Conservation (phyloP, 345 rosid species). For the Eucalyptus erythrocorys region DNA sequence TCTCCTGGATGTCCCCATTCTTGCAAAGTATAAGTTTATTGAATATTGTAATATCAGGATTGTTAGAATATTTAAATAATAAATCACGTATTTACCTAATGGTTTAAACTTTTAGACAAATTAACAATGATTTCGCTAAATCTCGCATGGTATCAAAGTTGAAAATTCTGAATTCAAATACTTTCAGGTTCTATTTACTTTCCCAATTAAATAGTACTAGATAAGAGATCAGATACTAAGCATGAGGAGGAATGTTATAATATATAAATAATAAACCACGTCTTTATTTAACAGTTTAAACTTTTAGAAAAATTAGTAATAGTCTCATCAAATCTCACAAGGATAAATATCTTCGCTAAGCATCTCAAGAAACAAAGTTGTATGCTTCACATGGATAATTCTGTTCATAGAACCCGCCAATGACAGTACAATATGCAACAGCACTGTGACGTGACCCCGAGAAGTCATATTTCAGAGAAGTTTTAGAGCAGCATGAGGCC, state of each 20-base stretch:
- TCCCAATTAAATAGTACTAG: too few relatives aligned
- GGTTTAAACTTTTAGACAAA: accelerated
- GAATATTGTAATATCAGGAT: constrained; percentile 16
- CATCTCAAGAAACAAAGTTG: constrained; percentile 70
- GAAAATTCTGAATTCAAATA: too few relatives aligned
- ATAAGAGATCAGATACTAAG: accelerated
- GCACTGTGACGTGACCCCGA: constrained; percentile 56
- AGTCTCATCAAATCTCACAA: accelerated
- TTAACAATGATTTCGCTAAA: too few relatives aligned
- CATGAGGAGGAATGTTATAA: too few relatives aligned
- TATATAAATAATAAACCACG: accelerated
- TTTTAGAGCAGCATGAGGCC: constrained; percentile 76
- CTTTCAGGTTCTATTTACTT: accelerated
- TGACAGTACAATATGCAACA: constrained; percentile 71
- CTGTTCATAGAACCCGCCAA: constrained; percentile 61
- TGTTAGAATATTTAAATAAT: too few relatives aligned
- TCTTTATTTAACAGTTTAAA: accelerated
- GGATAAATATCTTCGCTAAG: constrained; percentile 25
- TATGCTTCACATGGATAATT: constrained; percentile 34
- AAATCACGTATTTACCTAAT: accelerated
- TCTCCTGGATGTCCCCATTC: constrained; percentile 54
- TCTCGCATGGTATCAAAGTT: too few relatives aligned
- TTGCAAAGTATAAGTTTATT: constrained; percentile 69
- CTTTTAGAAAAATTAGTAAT: too few relatives aligned
- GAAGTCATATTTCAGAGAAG: constrained; percentile 64